Evolutionary conservation across 176 grass and related monocot genomes (phyloP).

Genomic region (Oropetium thomaeum): DNA sequence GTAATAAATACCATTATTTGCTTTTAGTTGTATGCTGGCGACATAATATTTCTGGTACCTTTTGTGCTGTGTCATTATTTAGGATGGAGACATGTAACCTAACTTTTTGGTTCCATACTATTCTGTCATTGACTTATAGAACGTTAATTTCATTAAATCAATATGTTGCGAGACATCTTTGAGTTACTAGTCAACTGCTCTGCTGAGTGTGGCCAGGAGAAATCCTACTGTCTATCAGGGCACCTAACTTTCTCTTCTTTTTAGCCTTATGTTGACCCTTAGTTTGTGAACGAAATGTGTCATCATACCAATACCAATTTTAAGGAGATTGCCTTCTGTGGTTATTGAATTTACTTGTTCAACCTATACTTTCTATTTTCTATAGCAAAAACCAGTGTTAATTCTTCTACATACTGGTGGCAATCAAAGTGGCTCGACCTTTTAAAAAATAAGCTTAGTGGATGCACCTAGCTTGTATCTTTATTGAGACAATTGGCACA

Average conservation of each 20-base stretch:
- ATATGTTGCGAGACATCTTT: conserved; percentile 13
- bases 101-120: conserved; percentile 1
- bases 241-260: conserved; percentile 23
- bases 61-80: not conserved
- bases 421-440: not conserved
- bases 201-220: not conserved
- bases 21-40: not conserved
- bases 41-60: not conserved
- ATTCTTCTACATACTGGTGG: not conserved
- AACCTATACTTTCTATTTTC: not conserved
- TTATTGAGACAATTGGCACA: not conserved
- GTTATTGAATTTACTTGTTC: not conserved
- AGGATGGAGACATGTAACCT: conserved; percentile 8
- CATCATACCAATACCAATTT: not conserved
- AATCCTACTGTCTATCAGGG: not conserved
- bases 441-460: not conserved
- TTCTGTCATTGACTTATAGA: not conserved
- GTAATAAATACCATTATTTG: not conserved
- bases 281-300: not conserved
- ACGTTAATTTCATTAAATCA: not conserved
- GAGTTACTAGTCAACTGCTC: conserved; percentile 32
- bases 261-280: conserved; percentile 2
- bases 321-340: not conserved
- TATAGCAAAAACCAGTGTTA: not conserved
- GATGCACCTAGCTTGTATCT: not conserved